Evolutionary conservation across 2,329 filamentous ascomycete species (phyloP), one percentile per base, ranked within the genome.

Genomic region (Geosmithia flava): DNA sequence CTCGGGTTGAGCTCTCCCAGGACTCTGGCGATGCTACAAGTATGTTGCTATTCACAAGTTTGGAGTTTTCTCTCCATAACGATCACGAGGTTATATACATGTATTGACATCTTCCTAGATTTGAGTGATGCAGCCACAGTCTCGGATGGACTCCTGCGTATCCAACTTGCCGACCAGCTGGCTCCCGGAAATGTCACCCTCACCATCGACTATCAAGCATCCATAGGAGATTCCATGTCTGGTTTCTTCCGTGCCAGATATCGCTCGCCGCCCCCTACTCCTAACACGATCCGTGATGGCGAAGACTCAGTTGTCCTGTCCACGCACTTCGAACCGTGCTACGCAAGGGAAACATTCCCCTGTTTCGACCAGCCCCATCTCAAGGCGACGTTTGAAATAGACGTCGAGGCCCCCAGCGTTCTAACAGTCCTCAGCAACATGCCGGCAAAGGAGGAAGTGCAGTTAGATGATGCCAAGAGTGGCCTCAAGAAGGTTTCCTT

Each of bases 361-460:
- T 98, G 93, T 70, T 97, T 97, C 60, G 93, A 98, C 61, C 93
- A 98, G 70, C 93, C 93, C 42, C 95, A 95, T 59, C 76, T 97
- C 54, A 98, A 98, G 70, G 88, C 93, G 11, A 91, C 89, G 2
- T 97, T 96, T 60, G 90, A 96, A 64, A 86, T 98, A 51, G 78
- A 89, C 59, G 85, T 98, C 53, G 91, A 97, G 69, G 78, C 96
- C 44, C 91, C 93, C 16, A 82, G 85, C 44, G 87, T 91, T 55
- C 85, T 93, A 65, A 83, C 88, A 41, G 93, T 89, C 15, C 73
- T 97, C 44, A 94, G 87, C 70, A 97, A 97, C 69, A 97, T 96
- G 91, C 89, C 88, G 3, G 82, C 89, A 63, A 91, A 89, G 71
- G 74, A 16, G 6, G 33, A 37, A 11, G 10, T 16, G 33, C 11